Percentiles rank a stretch among this genome's conserved stretches.
Evolutionary conservation across 257 asterid genomes (phyloP).

Genomic region (Jacaranda copaia): DNA sequence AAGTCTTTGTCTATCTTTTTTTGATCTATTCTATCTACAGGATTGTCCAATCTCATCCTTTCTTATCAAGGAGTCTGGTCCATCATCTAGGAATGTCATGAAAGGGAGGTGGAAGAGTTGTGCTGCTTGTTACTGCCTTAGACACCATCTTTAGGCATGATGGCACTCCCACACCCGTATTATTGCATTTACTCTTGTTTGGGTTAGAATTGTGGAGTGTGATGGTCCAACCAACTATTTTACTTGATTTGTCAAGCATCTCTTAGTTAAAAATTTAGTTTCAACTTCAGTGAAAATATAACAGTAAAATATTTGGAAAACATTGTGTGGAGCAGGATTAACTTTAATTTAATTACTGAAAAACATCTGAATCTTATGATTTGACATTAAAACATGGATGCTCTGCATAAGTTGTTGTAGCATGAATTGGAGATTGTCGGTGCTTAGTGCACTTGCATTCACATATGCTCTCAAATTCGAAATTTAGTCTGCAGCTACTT

Average conservation of each 20-base stretch:
- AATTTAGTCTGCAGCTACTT: slow-evolving; percentile 16
- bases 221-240: not conserved
- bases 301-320: not conserved
- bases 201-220: slow-evolving; percentile 16
- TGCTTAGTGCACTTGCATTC: slow-evolving; percentile 12
- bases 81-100: slow-evolving; percentile 1
- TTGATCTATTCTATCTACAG: too few relatives aligned
- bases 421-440: slow-evolving; percentile 24
- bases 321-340: not conserved
- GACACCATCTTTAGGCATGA: not conserved
- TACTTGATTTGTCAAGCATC: slow-evolving; percentile 17
- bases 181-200: not conserved
- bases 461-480: slow-evolving; percentile 23
- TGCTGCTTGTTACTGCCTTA: slow-evolving; percentile 15
- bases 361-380: slow-evolving; percentile 15
- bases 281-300: not conserved
- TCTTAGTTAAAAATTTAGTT: slow-evolving; percentile 20
- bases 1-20: too few relatives aligned
- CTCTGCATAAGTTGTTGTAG: not conserved
- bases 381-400: slow-evolving; percentile 21
- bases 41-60: not conserved
- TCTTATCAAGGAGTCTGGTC: not conserved
- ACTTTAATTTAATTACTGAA: slow-evolving; percentile 11
- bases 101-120: not conserved
- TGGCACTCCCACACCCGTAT: not conserved